Percentiles rank a stretch among this genome's conserved stretches.
Conservation (phyloP, 225 moss, liverwort and hornwort genomes). For the Antitrichia curtipendula region DNA sequence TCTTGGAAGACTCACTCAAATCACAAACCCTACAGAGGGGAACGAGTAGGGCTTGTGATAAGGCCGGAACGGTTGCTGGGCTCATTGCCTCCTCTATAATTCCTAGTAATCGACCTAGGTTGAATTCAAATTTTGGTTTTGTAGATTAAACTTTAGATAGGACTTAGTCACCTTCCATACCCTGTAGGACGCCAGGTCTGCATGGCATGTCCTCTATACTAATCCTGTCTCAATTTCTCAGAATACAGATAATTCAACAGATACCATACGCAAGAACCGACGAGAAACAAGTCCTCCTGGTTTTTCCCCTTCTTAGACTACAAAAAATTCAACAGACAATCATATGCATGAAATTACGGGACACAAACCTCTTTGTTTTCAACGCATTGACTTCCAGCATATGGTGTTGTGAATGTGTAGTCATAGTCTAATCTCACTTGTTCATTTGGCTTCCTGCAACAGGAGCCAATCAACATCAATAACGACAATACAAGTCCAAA, state of each 20-base stretch:
- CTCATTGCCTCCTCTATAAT: background rate
- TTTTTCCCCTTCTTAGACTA: background rate
- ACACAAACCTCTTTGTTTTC: constrained; percentile 18
- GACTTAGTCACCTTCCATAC: background rate
- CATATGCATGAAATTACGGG: background rate
- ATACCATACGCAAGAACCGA: background rate
- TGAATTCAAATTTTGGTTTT: background rate
- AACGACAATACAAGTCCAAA: background rate
- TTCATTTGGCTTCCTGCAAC: constrained; percentile 70
- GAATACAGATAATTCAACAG: background rate
- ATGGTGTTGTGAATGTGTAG: constrained; percentile 95
- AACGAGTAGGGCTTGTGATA: background rate
- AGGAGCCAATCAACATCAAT: background rate
- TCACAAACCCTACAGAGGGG: background rate
- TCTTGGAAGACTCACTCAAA: background rate
- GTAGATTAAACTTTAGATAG: background rate
- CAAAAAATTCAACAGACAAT: background rate
- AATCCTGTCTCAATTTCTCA: background rate
- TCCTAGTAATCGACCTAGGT: background rate
- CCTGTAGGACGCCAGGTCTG: background rate
- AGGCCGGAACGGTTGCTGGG: background rate
- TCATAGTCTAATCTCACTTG: constrained; percentile 87
- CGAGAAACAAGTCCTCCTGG: background rate
- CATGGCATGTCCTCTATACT: background rate
- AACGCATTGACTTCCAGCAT: constrained; percentile 60